A percentile compares a stretch with the other conserved stretches of the same genome.
phyloP scores from a whole-genome alignment of 2,329 filamentous ascomycete species.

The Nigrospora osmanthi region DNA sequence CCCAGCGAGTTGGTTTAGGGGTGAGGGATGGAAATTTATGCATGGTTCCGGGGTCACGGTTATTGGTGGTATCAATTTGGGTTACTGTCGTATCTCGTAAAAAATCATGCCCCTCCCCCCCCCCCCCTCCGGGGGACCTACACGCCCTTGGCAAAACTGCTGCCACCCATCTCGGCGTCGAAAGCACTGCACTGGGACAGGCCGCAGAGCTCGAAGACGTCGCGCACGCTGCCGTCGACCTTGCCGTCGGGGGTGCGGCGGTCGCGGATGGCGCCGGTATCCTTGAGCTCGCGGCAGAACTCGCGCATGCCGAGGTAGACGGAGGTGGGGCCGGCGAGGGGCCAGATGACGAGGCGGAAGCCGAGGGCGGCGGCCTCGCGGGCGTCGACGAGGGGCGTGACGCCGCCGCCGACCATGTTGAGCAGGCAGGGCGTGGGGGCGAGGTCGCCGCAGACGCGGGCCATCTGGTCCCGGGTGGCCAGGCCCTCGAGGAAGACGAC shows the following conservation, averaged over 20 bases:
- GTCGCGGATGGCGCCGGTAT: constrained; percentile 20
- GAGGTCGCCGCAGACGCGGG: constrained; percentile 25
- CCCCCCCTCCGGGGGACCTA: not conserved
- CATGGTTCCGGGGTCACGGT: no score
- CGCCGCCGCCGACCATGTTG: constrained; percentile 23
- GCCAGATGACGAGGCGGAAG: constrained; percentile 23
- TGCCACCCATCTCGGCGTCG: constrained; percentile 18
- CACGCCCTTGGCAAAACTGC: constrained; percentile 17
- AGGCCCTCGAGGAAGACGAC: constrained; percentile 46
- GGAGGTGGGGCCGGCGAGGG: constrained; percentile 20
- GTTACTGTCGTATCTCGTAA: not conserved
- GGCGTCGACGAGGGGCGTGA: constrained; percentile 20
- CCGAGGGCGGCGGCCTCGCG: constrained; percentile 18
- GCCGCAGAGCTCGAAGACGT: constrained; percentile 21
- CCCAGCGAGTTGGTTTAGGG: no score
- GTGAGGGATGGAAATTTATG: no score
- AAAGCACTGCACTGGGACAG: constrained; percentile 18
- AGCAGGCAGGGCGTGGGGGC: constrained; percentile 21
- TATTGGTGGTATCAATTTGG: no score
- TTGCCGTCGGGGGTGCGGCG: constrained; percentile 13
- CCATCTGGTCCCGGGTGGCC: constrained; percentile 32
- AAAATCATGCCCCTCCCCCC: not conserved
- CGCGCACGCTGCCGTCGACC: constrained; percentile 16
- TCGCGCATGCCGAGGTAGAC: constrained; percentile 21
- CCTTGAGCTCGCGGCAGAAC: constrained; percentile 20